A percentile compares a stretch with the other conserved stretches of the same genome.
These are phyloP conservation scores for Fusarium sp. DNA, from an alignment of 2,329 filamentous ascomycete species.

Conservation along the genomic window DNA sequence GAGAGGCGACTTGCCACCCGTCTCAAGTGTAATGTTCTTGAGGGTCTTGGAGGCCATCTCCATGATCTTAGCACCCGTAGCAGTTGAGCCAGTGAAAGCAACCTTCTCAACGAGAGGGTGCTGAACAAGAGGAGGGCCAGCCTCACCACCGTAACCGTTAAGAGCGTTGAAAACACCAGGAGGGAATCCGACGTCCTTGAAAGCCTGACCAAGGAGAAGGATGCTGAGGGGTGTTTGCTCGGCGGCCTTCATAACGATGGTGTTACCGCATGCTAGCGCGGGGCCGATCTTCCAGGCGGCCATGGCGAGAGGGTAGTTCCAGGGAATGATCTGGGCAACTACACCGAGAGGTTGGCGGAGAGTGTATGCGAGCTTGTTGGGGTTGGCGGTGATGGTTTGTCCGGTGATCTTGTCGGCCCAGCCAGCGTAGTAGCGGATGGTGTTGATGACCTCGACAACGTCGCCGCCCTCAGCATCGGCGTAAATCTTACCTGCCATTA, in stretches of 20 bases:
- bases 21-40: constrained; percentile 63
- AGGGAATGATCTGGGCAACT: constrained; percentile 84
- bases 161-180: constrained; percentile 77
- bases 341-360: constrained; percentile 65
- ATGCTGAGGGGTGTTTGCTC: constrained; percentile 79
- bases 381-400: constrained; percentile 78
- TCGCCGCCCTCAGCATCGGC: constrained; percentile 66
- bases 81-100: constrained; percentile 78
- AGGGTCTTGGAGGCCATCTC: constrained; percentile 76
- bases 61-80: constrained; percentile 76
- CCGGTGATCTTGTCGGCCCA: constrained; percentile 89
- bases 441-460: constrained; percentile 55
- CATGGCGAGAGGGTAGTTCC: constrained; percentile 85
- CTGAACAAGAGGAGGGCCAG: constrained; percentile 68
- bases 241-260: constrained; percentile 74
- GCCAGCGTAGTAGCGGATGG: constrained; percentile 61
- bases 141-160: constrained; percentile 77
- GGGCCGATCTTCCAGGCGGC: constrained; percentile 81
- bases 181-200: constrained; percentile 80
- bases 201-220: constrained; percentile 66
- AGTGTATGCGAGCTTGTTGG: constrained; percentile 82
- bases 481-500: constrained; percentile 64
- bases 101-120: constrained; percentile 76
- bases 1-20: constrained; percentile 81
- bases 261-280: constrained; percentile 75